Evolutionary conservation across 352 stramenopile genomes (phyloP), one percentile per base, ranked within the genome.

Genomic region (Globisporangium echinulatum): DNA sequence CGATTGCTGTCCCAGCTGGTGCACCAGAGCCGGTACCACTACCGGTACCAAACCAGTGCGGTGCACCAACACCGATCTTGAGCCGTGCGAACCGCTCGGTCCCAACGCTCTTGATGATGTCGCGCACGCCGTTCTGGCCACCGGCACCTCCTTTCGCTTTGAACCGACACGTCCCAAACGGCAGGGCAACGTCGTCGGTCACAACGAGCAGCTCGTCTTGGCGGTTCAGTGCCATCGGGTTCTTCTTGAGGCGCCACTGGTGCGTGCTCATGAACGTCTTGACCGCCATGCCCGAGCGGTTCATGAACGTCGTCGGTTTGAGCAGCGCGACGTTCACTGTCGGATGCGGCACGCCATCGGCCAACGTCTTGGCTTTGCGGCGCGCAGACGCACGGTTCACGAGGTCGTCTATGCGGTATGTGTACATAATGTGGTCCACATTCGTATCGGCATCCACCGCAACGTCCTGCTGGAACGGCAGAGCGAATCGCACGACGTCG

Each of bases 131-230:
- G 42, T 95, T 95, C 65, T 95, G 86, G 1, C 86, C 86, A 5
- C 86, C 86, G 0, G 79, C 73, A 0, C 84, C 82, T 43, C 86
- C 86, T 49, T 90, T 89, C 42, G 68, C 68, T 62, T 92, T 92
- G 67, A 95, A 92, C 36, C 82, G 84, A 33, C 79, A 91, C 39
- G 82, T 82, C 47, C 86, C 86, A 51, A 93, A 95, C 3, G 86
- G 86, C 40, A 94, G 58, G 38, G 82, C 69, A 38, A 95, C 85
- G 57, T 95, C 84, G 59, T 95, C 86, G 4, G 77, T 82, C 36
- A 93, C 56, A 37, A 95, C 85, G 15, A 95, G 79, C 62, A 95
- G 67, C 57, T 95, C 85, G 56, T 95, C 85, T 55, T 93, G 82
- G 51, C 81, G 81, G 61, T 90, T 92, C 40, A 93, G 61, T 8